A percentile compares a stretch with the other conserved stretches of the same genome.
These are phyloP conservation scores for Reutealis trisperma DNA, from an alignment of 345 rosid species.

Conservation along the genomic window DNA sequence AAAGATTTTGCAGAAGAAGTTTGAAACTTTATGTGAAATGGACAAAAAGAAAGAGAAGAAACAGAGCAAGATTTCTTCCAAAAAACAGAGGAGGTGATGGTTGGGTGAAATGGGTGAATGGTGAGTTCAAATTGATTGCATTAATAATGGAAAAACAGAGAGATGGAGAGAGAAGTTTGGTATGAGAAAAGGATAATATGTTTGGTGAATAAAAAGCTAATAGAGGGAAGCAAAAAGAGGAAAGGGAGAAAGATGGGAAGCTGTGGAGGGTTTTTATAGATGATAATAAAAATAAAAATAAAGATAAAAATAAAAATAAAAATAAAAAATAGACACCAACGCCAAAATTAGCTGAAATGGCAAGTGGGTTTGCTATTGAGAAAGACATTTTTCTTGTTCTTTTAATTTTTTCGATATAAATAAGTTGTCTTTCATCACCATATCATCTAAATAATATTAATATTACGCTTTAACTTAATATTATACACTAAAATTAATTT, in stretches of 20 bases:
- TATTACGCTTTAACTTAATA: too few species aligned
- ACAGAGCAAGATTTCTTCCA: neutral
- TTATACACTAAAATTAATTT: too few species aligned
- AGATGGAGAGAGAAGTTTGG: constrained; percentile 17
- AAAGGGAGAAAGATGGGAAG: constrained; percentile 13
- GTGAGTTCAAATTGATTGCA: constrained; percentile 39
- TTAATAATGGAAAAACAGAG: constrained; percentile 13
- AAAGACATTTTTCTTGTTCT: neutral
- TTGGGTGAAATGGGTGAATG: neutral
- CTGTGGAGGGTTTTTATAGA: constrained; percentile 38
- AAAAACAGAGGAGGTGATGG: constrained; percentile 11
- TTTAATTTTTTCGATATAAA: too few species aligned
- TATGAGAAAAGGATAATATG: constrained; percentile 10
- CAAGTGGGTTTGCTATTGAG: too few species aligned
- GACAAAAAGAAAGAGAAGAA: neutral
- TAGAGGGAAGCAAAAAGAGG: constrained; percentile 18
- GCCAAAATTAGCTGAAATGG: too few species aligned
- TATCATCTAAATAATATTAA: too few species aligned
- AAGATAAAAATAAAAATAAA: too few species aligned
- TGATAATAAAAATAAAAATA: constrained; percentile 16
- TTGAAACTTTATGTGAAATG: neutral
- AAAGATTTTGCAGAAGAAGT: neutral
- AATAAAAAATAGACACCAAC: neutral
- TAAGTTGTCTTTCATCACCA: too few species aligned
- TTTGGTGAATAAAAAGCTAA: constrained; percentile 30